Base-by-base conservation (phyloP, 352 stramenopile species). In the Ophiocytium majus region DNA sequence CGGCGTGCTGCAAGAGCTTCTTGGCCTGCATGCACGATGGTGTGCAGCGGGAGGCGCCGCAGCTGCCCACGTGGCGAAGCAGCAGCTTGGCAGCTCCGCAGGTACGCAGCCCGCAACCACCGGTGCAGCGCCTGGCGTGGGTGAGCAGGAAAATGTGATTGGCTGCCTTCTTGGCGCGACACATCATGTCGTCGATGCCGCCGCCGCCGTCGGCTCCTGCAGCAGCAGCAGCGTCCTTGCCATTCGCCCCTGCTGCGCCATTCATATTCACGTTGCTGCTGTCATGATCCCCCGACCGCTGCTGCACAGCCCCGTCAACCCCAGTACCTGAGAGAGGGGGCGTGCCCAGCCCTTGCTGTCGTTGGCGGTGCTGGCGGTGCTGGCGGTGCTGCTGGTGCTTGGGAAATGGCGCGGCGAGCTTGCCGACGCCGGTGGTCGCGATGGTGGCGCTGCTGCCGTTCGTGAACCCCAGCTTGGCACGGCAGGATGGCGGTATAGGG, bases 101-200 rank as follows among this genome's bases (percentile, higher is more conserved):
- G 31, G 5, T 76, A 10, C 17, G 31, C 5, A 76, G 64, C 5
- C 34, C 64, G 34, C 64, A 76, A 10, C 5, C 64, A 17, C 64
- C 64, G 34, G 5, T 37, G 34, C 64, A 76, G 31, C 31, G 5
- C 5, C 31, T 5, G 5, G 64, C 64, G 34, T 76, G 64, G 5
- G 31, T 34, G 5, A 76, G 34, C 34, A 76, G 34, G 5, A 34
- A 17, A 17, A 76, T 76, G 64, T 76, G 64, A 10, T 76, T 34
- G 31, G 64, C 64, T 5, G 64, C 64, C 64, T 76, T 76, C 64
- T 76, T 76, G 31, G 64, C 64, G 31, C 64, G 31, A 14, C 5
- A 5, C 64, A 76, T 76, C 5, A 76, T 76, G 64, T 76, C 64
- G 34, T 76, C 64, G 5, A 76, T 5, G 64, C 64, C 34, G 64